These are phyloP conservation scores for Acacia pycnantha DNA, from an alignment of 331 rosid species.

Conservation along the genomic window DNA sequence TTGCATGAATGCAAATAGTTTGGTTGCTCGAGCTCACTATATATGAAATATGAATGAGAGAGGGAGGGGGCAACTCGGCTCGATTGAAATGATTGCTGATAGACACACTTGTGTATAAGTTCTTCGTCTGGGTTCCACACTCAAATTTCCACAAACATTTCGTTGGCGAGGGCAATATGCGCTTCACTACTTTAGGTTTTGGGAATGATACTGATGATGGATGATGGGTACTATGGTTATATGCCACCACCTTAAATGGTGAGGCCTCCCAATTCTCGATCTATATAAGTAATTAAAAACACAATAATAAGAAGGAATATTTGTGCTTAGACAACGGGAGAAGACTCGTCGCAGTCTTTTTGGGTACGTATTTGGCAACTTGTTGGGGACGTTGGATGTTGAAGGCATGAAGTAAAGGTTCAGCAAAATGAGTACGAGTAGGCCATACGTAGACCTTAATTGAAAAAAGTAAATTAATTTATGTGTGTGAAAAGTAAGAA, in stretches of 20 bases:
- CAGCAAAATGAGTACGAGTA: slow-evolving; percentile 47
- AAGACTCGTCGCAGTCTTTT: background rate
- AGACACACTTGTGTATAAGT: slow-evolving; percentile 24
- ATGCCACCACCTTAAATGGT: background rate
- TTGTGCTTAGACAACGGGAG: background rate
- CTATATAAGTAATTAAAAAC: no score
- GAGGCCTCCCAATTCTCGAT: no score
- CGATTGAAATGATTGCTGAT: slow-evolving; percentile 45
- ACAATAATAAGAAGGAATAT: background rate
- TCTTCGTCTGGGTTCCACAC: background rate
- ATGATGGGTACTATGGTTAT: background rate
- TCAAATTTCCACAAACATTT: background rate
- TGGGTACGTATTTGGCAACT: background rate
- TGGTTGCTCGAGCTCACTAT: background rate
- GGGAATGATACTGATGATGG: no score
- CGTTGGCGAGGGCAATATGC: background rate
- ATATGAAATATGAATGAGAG: background rate
- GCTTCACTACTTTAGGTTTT: background rate
- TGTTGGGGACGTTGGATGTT: background rate
- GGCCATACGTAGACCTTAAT: slow-evolving; percentile 36
- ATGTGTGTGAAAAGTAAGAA: background rate
- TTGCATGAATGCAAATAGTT: background rate
- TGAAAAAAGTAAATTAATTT: background rate
- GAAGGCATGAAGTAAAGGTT: slow-evolving; percentile 50
- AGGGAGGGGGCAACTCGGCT: slow-evolving; percentile 32